phyloP scores from a whole-genome alignment of 495 filamentous ascomycete genomes.

The Trichoderma gamsii region DNA sequence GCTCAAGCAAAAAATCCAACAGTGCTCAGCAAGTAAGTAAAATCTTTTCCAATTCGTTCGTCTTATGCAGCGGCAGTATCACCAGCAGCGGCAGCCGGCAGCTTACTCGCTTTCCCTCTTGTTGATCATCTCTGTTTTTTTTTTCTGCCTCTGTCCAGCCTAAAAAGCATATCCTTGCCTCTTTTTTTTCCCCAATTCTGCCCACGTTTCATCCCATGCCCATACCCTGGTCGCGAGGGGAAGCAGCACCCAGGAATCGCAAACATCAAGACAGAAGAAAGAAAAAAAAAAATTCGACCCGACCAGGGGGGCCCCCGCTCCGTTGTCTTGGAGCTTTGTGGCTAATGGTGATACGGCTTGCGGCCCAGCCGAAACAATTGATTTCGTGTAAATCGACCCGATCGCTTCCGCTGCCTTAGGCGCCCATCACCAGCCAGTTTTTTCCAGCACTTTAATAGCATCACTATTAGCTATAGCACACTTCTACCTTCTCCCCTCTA shows the following conservation, averaged over 20 bases:
- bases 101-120: background rate
- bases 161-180: background rate
- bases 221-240: constrained; percentile 4
- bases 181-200: constrained; percentile 6
- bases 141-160: background rate
- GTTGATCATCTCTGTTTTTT: background rate
- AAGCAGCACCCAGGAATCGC: background rate
- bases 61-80: no score
- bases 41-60: background rate
- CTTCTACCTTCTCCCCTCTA: background rate
- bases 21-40: background rate
- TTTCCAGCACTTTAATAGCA: background rate
- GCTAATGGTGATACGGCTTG: background rate
- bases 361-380: constrained; percentile 8
- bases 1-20: background rate
- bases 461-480: background rate
- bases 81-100: no score
- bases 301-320: background rate
- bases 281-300: background rate
- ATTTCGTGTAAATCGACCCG: background rate
- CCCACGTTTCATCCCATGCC: background rate
- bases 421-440: background rate
- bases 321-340: background rate
- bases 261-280: background rate
- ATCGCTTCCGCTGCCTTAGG: constrained; percentile 4